Base-by-base conservation (phyloP, 2,329 filamentous ascomycete genomes). In the Colletotrichum eremochloae region DNA sequence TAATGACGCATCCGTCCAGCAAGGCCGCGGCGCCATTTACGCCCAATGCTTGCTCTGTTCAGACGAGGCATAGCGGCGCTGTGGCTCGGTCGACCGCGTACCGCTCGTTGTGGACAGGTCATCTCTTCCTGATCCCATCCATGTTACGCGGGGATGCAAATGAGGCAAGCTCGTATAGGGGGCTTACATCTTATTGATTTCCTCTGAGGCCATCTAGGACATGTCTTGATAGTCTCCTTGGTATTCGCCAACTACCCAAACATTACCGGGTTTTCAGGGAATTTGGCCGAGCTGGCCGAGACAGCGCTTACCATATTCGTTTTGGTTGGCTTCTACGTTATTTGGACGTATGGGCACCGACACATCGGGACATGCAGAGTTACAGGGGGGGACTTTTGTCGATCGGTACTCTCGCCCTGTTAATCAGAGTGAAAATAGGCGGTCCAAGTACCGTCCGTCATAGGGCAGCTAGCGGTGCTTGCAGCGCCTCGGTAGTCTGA, bases 281-380 rank as follows among this genome's bases (percentile, higher is more conserved):
- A 61, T 72, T 72, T 65, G 70, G 42, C 66, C 70, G 70, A 72
- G 36, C 12, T 46, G 55, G 56, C 70, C 70, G 70, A 72, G 66
- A 72, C 66, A 72, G 46, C 57, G 55, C 70, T 70, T 70, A 57
- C 66, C 46, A 9, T 50, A 3, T 72, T 57, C 31, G 48, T 65
- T 12, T 44, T 50, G 67, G 66, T 29, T n/a, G 38, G 20, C 40
- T n/a, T 61, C 33, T 11, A 61, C 46, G 46, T 42, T 65, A 42
- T 63, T 61, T 65, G 29, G 48, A 65, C 38, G 38, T 58, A n/a
- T 12, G 38, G 20, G 40, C 38, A 46, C 18, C 38, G 29, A 42
- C 63, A 15, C 40, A 15, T 24, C 31, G 31, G 40, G 38, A 20
- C 31, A 24, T 55, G 20, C 33, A 40, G 31, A 50, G 11, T n/a